Base-by-base conservation (phyloP, 345 rosid genomes). In the Pistacia atlantica region DNA sequence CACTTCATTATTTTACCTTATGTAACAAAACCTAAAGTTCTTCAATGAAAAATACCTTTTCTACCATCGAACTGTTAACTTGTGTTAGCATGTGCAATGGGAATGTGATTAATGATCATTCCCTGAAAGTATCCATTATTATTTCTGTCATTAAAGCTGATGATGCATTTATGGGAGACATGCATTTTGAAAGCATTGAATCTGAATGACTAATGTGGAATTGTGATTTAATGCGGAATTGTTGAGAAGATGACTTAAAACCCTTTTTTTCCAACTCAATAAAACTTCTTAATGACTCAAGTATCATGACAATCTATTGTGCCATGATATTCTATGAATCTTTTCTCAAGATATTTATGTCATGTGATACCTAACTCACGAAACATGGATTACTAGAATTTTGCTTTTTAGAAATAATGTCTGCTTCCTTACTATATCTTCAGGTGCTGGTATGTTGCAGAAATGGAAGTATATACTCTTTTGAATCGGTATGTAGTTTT, bases 391-490 rank as follows among this genome's bases (percentile, higher is more conserved):
- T 37, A 25, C n/a, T 49, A 35, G 2, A 64, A 37, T 73, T 48
- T 56, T 22, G 46, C 65, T 5, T 4, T 56, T 66, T 20, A 22
- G 22, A 48, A 67, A 67, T 2, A 38, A 37, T 14, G n/a, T 14
- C 2, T 25, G 56, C 59, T 58, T 37, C 8, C 49, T 25, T 25
- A 25, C 25, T 83, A 16, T 64, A 79, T 13, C 65, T 82, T 63
- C 81, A 96, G 99, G 89, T 89, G 76, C 87, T 96, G n/a, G 63
- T 96, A 76, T 90, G 97, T 79, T 92, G 94, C 68, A 92, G 95
- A 80, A 90, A 86, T 79, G 98, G 98, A 85, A 88, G 86, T 74
- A 78, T 96, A 18, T 90, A 90, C 78, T 90, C 97, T 22, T 83
- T 93, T 64, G 88, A 91, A 62, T 78, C 77, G 91, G 98, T 95